Percentiles rank a stretch among this genome's conserved stretches.
phyloP scores from a whole-genome alignment of 116 monocot species.

The Zostera marina region DNA sequence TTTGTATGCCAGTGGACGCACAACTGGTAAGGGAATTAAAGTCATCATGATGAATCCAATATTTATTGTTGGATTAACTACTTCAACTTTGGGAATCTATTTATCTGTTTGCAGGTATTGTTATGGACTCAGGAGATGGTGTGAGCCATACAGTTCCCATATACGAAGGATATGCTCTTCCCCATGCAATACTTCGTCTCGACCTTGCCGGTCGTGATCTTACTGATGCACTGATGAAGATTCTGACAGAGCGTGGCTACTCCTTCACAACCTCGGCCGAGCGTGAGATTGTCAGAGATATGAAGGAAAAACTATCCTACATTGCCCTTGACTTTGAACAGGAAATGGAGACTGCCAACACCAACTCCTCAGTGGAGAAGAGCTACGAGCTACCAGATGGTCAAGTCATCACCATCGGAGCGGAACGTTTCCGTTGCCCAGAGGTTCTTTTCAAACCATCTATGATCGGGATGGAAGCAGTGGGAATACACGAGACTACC shows the following conservation, averaged over 20 bases:
- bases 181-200: constrained; percentile 25
- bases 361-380: constrained; percentile 25
- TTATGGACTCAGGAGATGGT: constrained; percentile 31
- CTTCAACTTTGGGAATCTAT: too few species aligned
- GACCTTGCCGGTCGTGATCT: constrained; percentile 26
- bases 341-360: constrained; percentile 23
- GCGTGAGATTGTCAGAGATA: constrained; percentile 26
- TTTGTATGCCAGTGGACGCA: constrained; percentile 34
- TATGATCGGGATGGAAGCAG: constrained; percentile 30
- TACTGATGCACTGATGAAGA: constrained; percentile 30
- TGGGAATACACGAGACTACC: constrained; percentile 26
- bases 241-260: constrained; percentile 25
- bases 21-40: constrained; percentile 27
- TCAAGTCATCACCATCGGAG: constrained; percentile 24
- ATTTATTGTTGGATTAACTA: too few species aligned
- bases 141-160: constrained; percentile 31
- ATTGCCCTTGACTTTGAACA: constrained; percentile 30
- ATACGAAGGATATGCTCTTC: constrained; percentile 30
- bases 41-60: not conserved
- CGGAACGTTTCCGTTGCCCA: constrained; percentile 27
- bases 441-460: constrained; percentile 30
- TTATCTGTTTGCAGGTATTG: constrained; percentile 12
- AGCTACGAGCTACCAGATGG: constrained; percentile 29
- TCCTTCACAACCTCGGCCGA: constrained; percentile 28
- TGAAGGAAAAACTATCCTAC: constrained; percentile 27